Evolutionary conservation across 1,284 basidiomycete species (phyloP).

Genomic region (Flammula alnicola): DNA sequence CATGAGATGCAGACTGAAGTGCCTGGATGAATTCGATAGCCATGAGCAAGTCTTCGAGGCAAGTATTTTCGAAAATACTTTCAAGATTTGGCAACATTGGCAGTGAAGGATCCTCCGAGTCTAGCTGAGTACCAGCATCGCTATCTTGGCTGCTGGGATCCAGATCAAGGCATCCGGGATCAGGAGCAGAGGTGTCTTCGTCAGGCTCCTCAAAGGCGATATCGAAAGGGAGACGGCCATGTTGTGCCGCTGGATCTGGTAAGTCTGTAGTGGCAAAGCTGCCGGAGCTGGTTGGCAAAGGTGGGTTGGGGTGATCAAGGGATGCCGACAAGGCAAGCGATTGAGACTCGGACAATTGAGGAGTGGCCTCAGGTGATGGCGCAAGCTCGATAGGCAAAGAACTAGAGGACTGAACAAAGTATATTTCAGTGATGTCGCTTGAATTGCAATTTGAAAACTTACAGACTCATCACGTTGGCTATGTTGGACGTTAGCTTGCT

Average conservation of each 20-base stretch:
- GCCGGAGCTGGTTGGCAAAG: conserved; percentile 1
- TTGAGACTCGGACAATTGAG: no score
- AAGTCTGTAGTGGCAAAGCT: neutral
- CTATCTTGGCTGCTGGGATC: no score
- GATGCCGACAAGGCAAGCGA: no score
- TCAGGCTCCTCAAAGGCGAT: neutral
- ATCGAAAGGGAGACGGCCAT: neutral
- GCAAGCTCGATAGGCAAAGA: conserved; percentile 8
- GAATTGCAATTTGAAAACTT: conserved; percentile 1
- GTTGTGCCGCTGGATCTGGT: neutral
- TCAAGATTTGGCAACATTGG: no score
- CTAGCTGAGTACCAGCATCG: no score
- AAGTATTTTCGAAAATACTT: no score
- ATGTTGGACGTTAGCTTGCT: no score
- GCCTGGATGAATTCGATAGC: conserved; percentile 10
- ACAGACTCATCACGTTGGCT: neutral
- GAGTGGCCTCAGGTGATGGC: conserved; percentile 2
- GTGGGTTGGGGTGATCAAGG: neutral
- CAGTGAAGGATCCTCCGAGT: no score
- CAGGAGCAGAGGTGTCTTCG: conserved; percentile 5
- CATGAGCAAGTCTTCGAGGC: conserved; percentile 6
- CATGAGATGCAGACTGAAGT: conserved; percentile 9
- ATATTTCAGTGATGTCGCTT: neutral
- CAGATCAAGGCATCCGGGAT: conserved; percentile 6
- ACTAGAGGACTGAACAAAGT: conserved; percentile 1